Evolutionary conservation across 2,329 filamentous ascomycete species (phyloP), one percentile per base, ranked within the genome.

Genomic region (Xylaria sp.): DNA sequence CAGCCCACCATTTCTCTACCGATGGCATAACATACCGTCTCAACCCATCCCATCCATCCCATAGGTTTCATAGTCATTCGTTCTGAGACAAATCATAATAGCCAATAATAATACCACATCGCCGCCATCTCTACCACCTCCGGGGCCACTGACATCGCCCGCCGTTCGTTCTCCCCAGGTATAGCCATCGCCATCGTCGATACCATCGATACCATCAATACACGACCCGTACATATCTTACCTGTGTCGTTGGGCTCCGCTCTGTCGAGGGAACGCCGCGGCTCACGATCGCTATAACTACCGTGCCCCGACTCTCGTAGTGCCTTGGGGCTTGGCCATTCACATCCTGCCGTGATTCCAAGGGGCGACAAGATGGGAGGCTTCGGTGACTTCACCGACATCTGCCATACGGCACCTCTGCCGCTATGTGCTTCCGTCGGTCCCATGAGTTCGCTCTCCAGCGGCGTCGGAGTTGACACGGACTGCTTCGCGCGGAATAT

Each of bases 401-500:
- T 98, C 83, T 99, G 96, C 87, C 85, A 87, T 73, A 92, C 91
- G 83, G 91, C 92, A 69, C 88, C 94, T 69, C 85, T 99, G 72
- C 96, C 96, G 66, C 82, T 98, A 75, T 99, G 96, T 82, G 89
- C 93, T 59, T 86, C 94, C 63, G 88, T 99, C 73, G 96, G 96
- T 20, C 87, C 90, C 51, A 87, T 91, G 74, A 89, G 89, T 33
- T 84, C 86, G 38, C 88, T 93, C 71, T 86, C 88, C 25, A 87
- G 85, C 72, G 86, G 87, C 64, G 87, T 90, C 13, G 92, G 94
- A 73, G 96, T 97, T 71, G 91, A 97, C 79, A 89, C 96, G 64
- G 88, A 90, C 76, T 99, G 96, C 84, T 98, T 95, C 82, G 92
- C 96, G 66, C 90, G 96, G 66, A 96, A 96, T 75, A 95, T 99